These are phyloP conservation scores for Ustilago bromivora DNA, from an alignment of 1,284 basidiomycete species.

Conservation along the genomic window DNA sequence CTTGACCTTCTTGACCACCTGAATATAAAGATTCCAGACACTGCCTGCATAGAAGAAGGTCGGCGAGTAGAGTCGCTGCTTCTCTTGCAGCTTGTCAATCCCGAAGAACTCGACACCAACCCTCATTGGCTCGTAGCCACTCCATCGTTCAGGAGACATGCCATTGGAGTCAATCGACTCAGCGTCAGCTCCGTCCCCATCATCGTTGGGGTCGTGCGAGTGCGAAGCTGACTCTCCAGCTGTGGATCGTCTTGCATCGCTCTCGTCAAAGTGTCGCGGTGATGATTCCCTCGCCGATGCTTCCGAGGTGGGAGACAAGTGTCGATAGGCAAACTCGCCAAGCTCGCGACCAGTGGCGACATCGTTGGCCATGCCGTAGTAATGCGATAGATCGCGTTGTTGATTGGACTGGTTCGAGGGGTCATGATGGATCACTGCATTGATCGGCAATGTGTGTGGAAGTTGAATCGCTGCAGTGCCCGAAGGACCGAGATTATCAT, in stretches of 20 bases:
- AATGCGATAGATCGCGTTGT: conserved; percentile 35
- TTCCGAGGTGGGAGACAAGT: conserved; percentile 6
- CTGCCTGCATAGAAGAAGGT: conserved; percentile 75
- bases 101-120: conserved; percentile 91
- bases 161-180: conserved; percentile 27
- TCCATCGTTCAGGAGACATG: conserved; percentile 48
- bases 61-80: conserved; percentile 75
- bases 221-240: conserved; percentile 18
- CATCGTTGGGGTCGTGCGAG: conserved; percentile 31
- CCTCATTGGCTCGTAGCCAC: conserved; percentile 65
- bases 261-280: conserved; percentile 21
- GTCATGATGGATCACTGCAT: conserved; percentile 29
- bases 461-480: conserved; percentile 42
- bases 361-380: conserved; percentile 58
- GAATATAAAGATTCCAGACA: conserved; percentile 87
- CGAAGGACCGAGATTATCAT: conserved; percentile 36
- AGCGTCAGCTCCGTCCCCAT: conserved; percentile 28
- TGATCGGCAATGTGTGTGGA: conserved; percentile 41
- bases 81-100: conserved; percentile 80
- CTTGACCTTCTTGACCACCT: conserved; percentile 80
- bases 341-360: conserved; percentile 56
- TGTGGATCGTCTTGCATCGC: conserved; percentile 13
- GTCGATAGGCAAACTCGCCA: conserved; percentile 38
- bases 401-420: neutral
- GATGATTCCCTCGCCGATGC: conserved; percentile 7